phyloP scores from a whole-genome alignment of 441 rosid genomes.

The Hura crepitans region DNA sequence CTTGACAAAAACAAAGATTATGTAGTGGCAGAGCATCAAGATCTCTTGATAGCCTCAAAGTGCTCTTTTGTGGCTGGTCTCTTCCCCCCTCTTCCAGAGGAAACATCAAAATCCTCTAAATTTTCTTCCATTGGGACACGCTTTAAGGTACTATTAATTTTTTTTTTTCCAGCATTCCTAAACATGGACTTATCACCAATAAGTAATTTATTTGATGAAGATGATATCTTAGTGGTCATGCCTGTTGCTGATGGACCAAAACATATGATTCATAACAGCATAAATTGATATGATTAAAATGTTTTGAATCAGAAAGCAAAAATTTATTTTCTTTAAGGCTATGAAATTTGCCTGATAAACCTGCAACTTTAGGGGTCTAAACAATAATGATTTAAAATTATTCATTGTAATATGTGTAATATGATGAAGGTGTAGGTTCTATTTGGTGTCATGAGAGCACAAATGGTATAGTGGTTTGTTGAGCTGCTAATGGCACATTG shows the following conservation, averaged over 20 bases:
- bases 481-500: neutral
- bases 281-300: neutral
- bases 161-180: neutral
- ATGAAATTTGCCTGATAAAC: neutral
- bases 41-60: slow-evolving; percentile 74
- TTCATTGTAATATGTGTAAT: too few relatives aligned
- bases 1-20: slow-evolving; percentile 99
- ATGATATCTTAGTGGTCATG: neutral
- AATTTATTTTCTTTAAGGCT: neutral
- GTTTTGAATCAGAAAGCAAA: neutral
- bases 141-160: slow-evolving; percentile 59
- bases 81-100: slow-evolving; percentile 90
- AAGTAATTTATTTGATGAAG: slow-evolving; percentile 11
- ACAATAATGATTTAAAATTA: neutral
- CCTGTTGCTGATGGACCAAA: neutral
- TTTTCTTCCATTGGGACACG: slow-evolving; percentile 99
- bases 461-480: neutral
- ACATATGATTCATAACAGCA: neutral
- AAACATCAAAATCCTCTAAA: slow-evolving; percentile 92
- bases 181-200: neutral
- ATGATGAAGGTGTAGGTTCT: neutral
- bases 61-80: slow-evolving; percentile 81
- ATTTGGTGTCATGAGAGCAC: neutral
- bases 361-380: neutral
- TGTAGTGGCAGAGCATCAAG: slow-evolving; percentile 99